A percentile compares a stretch with the other conserved stretches of the same genome.
phyloP scores from a whole-genome alignment of 768 basidiomycete species.

The Serendipita sp. region DNA sequence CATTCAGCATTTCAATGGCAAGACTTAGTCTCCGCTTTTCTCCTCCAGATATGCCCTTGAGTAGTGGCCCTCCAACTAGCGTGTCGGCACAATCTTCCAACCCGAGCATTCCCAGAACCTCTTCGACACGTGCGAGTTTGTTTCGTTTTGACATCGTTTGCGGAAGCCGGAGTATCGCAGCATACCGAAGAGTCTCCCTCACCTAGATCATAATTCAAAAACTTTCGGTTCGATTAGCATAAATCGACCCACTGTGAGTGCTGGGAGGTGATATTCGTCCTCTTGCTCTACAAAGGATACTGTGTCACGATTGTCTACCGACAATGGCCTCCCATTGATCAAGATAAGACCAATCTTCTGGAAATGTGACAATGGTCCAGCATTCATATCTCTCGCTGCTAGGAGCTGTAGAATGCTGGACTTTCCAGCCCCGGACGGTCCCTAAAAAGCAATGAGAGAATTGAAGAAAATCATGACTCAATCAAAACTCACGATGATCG shows the following conservation, averaged over 20 bases:
- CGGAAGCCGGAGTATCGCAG: constrained; percentile 25
- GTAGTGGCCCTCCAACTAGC: constrained; percentile 27
- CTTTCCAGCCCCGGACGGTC: constrained; percentile 19
- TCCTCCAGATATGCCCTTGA: constrained; percentile 32
- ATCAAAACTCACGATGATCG: constrained; percentile 17
- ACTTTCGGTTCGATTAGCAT: background rate
- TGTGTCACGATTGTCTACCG: constrained; percentile 9
- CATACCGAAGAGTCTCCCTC: constrained; percentile 23
- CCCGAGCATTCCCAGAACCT: constrained; percentile 29
- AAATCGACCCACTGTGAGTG: constrained; percentile 15
- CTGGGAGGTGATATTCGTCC: constrained; percentile 25
- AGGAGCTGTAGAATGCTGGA: constrained; percentile 23
- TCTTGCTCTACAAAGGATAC: constrained; percentile 26
- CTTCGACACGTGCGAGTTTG: constrained; percentile 29
- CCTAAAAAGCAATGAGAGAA: constrained; percentile 1
- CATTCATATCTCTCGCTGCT: constrained; percentile 17
- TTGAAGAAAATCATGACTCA: background rate
- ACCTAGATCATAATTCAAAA: constrained; percentile 12
- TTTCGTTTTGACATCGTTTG: constrained; percentile 18
- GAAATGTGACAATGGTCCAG: constrained; percentile 21
- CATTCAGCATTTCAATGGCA: constrained; percentile 27
- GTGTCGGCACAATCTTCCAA: constrained; percentile 30
- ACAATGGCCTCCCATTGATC: constrained; percentile 16
- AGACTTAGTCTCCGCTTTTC: constrained; percentile 31
- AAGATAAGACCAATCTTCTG: constrained; percentile 16